Evolutionary conservation across 371 early-diverging fungal genomes (phyloP).

Genomic region (Mucor lusitanicus): DNA sequence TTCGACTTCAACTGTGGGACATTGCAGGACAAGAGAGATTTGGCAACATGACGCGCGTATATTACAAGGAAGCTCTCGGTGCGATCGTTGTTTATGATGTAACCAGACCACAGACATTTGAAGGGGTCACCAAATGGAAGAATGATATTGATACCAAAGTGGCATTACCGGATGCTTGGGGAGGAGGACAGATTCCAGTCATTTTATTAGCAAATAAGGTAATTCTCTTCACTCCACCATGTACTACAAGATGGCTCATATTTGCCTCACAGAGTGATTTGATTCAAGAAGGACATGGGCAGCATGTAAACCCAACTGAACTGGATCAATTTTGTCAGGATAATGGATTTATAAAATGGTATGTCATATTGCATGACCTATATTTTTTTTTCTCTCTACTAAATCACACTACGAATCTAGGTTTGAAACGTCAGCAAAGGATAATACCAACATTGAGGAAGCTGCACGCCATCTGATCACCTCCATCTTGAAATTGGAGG

Average conservation of each 20-base stretch:
- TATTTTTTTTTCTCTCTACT: not conserved
- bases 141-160: slow-evolving; percentile 67
- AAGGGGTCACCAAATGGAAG: slow-evolving; percentile 76
- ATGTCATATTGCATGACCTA: slow-evolving; percentile 3
- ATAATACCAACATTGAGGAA: slow-evolving; percentile 67
- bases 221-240: no score
- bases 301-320: slow-evolving; percentile 45
- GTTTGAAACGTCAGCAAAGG: slow-evolving; percentile 71
- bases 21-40: slow-evolving; percentile 85
- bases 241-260: not conserved
- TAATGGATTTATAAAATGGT: slow-evolving; percentile 62
- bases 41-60: slow-evolving; percentile 77
- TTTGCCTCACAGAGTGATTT: slow-evolving; percentile 35
- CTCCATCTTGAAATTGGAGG: slow-evolving; percentile 39
- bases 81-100: slow-evolving; percentile 83
- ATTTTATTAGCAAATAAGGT: slow-evolving; percentile 70
- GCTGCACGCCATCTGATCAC: slow-evolving; percentile 57
- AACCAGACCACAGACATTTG: slow-evolving; percentile 72
- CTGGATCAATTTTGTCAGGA: slow-evolving; percentile 60
- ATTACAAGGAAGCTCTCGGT: slow-evolving; percentile 80
- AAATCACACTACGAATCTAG: slow-evolving; percentile 20
- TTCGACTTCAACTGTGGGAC: slow-evolving; percentile 82
- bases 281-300: slow-evolving; percentile 48
- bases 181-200: slow-evolving; percentile 64
- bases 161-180: slow-evolving; percentile 55